Evolutionary conservation across 768 basidiomycete genomes (phyloP).

Genomic region (Boletus subparvulus): DNA sequence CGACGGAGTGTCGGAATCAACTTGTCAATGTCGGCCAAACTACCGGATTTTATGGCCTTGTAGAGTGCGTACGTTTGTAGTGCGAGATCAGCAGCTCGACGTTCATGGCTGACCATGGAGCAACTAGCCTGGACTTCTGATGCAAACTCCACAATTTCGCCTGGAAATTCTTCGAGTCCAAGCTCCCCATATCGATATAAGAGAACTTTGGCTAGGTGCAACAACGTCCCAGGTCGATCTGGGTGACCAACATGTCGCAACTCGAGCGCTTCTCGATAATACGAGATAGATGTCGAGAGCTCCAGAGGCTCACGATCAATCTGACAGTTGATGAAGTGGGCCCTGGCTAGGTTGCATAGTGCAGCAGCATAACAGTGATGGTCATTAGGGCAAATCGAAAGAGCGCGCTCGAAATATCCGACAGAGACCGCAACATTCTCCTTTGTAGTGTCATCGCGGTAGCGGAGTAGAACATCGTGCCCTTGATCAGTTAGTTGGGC

Average conservation of each 20-base stretch:
- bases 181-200: background rate
- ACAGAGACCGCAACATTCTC: background rate
- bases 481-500: constrained; percentile 1
- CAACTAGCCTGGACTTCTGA: background rate
- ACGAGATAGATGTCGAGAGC: background rate
- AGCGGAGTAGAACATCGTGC: background rate
- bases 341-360: constrained; percentile 10
- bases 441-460: background rate
- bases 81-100: background rate
- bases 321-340: background rate
- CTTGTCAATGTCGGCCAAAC: background rate
- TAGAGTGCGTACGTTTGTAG: background rate
- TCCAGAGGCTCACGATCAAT: background rate
- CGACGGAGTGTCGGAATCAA: background rate
- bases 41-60: background rate
- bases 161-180: background rate
- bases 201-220: constrained; percentile 1
- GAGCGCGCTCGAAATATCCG: constrained; percentile 5
- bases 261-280: constrained; percentile 11
- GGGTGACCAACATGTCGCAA: constrained; percentile 1
- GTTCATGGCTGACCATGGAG: background rate
- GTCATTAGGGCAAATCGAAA: background rate
- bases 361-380: background rate
- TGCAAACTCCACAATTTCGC: background rate
- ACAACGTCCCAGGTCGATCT: constrained; percentile 6